These are phyloP conservation scores for Heterobasidion occidentale DNA, from an alignment of 1,284 basidiomycete species.

Conservation along the genomic window DNA sequence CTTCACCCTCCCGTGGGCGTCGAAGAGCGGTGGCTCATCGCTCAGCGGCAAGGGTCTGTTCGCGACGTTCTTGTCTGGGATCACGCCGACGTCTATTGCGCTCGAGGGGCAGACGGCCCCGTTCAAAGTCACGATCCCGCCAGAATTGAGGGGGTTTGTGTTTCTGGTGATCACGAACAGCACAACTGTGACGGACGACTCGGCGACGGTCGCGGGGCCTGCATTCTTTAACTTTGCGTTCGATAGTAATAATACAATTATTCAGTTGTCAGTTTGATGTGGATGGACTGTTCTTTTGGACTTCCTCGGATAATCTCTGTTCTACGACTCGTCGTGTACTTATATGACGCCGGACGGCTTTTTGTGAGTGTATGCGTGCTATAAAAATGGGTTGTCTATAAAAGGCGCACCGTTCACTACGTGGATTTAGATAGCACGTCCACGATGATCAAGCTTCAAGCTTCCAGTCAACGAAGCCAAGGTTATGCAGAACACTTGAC, in stretches of 20 bases:
- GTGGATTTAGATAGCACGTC: too few relatives aligned
- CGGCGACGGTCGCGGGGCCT: constrained; percentile 5
- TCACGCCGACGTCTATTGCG: neutral
- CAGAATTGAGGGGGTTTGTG: neutral
- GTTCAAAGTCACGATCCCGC: constrained; percentile 2
- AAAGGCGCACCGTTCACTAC: too few relatives aligned
- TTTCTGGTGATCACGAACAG: constrained; percentile 2
- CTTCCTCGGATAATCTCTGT: too few relatives aligned
- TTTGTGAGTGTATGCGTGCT: too few relatives aligned
- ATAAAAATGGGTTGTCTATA: too few relatives aligned
- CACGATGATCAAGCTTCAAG: too few relatives aligned
- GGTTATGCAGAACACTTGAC: too few relatives aligned
- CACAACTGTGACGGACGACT: neutral
- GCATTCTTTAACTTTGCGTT: constrained; percentile 5
- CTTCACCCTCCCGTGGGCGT: neutral
- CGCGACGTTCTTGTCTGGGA: constrained; percentile 1
- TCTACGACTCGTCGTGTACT: too few relatives aligned
- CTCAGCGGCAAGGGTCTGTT: constrained; percentile 1
- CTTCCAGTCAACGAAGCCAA: too few relatives aligned
- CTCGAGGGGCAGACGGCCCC: neutral
- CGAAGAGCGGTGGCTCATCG: neutral
- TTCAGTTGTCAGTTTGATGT: neutral
- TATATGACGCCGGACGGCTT: too few relatives aligned
- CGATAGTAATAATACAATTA: constrained; percentile 2
- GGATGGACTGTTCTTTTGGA: neutral